Evolutionary conservation across 371 early-diverging fungal species (phyloP).

Genomic region (Mortierella sp.): DNA sequence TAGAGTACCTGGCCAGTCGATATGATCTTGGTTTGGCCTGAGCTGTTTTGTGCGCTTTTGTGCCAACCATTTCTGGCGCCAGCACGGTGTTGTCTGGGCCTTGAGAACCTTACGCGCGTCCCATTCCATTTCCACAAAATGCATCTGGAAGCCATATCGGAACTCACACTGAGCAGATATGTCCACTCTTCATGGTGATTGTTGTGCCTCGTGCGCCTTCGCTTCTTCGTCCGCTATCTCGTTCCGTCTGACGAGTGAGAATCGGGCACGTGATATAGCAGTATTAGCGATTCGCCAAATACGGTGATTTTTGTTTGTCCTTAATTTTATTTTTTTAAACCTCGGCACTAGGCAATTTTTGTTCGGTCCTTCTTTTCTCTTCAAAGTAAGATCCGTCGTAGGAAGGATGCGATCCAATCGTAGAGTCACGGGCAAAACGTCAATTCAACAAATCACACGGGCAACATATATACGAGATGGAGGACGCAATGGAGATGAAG

Average conservation of each 20-base stretch:
- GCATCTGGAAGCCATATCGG: not conserved
- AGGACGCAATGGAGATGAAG: too few species aligned
- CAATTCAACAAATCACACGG: not conserved
- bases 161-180: too few species aligned
- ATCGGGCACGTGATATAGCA: too few species aligned
- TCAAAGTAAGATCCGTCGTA: slow-evolving; percentile 38
- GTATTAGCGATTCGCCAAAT: too few species aligned
- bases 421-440: not conserved
- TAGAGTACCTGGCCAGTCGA: not conserved
- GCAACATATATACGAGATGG: too few species aligned
- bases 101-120: not conserved
- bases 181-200: too few species aligned
- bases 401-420: not conserved
- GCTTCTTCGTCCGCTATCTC: not conserved
- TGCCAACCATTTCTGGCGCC: not conserved
- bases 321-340: slow-evolving; percentile 7
- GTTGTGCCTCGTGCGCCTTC: not conserved
- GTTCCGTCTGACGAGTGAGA: not conserved
- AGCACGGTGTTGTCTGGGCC: not conserved
- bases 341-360: slow-evolving; percentile 10
- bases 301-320: not conserved
- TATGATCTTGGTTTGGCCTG: not conserved
- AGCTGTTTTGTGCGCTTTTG: not conserved
- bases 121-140: not conserved
- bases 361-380: slow-evolving; percentile 46